A percentile compares a stretch with the other conserved stretches of the same genome.
Conservation (phyloP, 768 basidiomycete species). For the Neoboletus subvelutipes region DNA sequence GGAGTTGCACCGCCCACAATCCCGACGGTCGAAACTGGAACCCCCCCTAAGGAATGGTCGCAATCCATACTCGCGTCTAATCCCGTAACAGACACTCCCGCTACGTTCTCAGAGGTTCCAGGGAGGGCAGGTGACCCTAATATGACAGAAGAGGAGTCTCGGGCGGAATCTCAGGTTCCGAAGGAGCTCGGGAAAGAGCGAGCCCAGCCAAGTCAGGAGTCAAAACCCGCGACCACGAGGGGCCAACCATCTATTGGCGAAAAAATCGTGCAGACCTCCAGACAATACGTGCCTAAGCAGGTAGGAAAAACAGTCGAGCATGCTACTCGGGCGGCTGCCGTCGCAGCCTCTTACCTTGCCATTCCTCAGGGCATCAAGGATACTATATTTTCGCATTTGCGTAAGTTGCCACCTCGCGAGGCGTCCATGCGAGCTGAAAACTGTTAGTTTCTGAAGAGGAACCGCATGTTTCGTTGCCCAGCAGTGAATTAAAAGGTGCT, state of each 20-base stretch:
- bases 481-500: slow-evolving; percentile 33
- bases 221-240: not conserved
- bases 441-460: slow-evolving; percentile 6
- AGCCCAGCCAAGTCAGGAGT: not conserved
- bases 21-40: slow-evolving; percentile 16
- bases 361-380: not conserved
- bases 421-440: slow-evolving; percentile 5
- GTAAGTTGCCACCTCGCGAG: slow-evolving; percentile 11
- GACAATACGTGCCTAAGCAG: slow-evolving; percentile 1
- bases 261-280: not conserved
- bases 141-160: not conserved
- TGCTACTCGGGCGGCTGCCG: not conserved
- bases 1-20: slow-evolving; percentile 15
- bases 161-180: not conserved
- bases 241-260: not conserved
- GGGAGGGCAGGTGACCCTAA: not conserved
- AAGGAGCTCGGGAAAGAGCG: slow-evolving; percentile 2
- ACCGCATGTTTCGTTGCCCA: slow-evolving; percentile 33
- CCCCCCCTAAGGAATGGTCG: slow-evolving; percentile 19
- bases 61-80: slow-evolving; percentile 18
- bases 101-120: not conserved
- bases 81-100: slow-evolving; percentile 3
- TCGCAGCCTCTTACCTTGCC: slow-evolving; percentile 5
- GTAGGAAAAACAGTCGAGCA: not conserved
- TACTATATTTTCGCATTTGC: not conserved